phyloP scores from a whole-genome alignment of 192 early-diverging fungal species.

The Backusella westeae region DNA sequence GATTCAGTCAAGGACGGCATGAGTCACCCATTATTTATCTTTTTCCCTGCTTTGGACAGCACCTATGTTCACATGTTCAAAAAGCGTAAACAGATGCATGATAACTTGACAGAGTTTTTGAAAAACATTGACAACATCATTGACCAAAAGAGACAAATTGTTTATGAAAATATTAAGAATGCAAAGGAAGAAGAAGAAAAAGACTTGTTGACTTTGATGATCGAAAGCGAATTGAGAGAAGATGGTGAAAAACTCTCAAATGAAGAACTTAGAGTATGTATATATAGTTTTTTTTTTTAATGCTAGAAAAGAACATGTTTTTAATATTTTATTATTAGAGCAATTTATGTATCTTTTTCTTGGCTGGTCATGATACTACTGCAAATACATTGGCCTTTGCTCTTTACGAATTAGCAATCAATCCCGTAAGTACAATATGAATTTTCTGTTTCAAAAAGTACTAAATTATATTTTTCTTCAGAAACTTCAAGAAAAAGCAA shows the following conservation, averaged over 20 bases:
- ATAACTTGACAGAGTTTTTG: slow-evolving; percentile 9
- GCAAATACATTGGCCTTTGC: slow-evolving; percentile 50
- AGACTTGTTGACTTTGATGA: slow-evolving; percentile 33
- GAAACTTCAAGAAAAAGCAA: slow-evolving; percentile 53
- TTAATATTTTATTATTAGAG: not conserved
- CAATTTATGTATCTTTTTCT: slow-evolving; percentile 6
- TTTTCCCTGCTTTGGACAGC: slow-evolving; percentile 52
- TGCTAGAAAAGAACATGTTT: not conserved
- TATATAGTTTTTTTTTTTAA: not conserved
- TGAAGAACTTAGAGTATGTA: slow-evolving; percentile 30
- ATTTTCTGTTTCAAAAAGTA: not conserved
- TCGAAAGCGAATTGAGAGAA: slow-evolving; percentile 20
- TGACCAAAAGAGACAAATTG: slow-evolving; percentile 5
- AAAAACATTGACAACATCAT: slow-evolving; percentile 10
- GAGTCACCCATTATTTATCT: slow-evolving; percentile 47
- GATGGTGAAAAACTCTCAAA: slow-evolving; percentile 1
- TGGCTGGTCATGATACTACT: slow-evolving; percentile 50
- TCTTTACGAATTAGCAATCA: slow-evolving; percentile 47
- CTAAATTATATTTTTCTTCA: not conserved
- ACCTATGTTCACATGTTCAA: not conserved
- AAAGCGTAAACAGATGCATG: slow-evolving; percentile 9
- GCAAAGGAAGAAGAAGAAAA: slow-evolving; percentile 17
- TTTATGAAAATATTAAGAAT: not conserved
- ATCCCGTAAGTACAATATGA: slow-evolving; percentile 19
- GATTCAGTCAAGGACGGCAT: slow-evolving; percentile 44